phyloP scores from a whole-genome alignment of 2,329 filamentous ascomycete species.

The Polychaeton citri region DNA sequence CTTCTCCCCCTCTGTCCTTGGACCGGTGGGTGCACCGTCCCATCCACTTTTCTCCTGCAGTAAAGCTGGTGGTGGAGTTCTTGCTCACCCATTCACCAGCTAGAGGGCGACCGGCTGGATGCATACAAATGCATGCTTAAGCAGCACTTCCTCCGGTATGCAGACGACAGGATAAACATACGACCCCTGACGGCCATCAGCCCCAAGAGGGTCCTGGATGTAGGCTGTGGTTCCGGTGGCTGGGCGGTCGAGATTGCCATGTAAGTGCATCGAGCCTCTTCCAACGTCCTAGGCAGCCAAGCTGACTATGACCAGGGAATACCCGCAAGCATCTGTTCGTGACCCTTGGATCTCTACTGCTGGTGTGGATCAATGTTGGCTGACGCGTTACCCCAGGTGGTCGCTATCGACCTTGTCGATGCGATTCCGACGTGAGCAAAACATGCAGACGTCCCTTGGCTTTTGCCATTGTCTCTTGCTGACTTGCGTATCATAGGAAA shows the following conservation, averaged over 20 bases:
- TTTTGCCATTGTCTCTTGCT: not conserved
- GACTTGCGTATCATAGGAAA: constrained; percentile 1
- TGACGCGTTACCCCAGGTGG: constrained; percentile 8
- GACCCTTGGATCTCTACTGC: not conserved
- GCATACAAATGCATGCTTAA: constrained; percentile 9
- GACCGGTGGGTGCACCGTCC: too few relatives aligned
- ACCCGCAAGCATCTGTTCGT: constrained; percentile 39
- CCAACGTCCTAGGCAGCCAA: too few relatives aligned
- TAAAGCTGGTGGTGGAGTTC: too few relatives aligned
- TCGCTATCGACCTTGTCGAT: constrained; percentile 13
- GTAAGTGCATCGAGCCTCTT: constrained; percentile 45
- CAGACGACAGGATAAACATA: constrained; percentile 10
- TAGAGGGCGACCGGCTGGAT: not conserved
- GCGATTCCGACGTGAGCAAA: not conserved
- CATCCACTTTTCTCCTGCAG: too few relatives aligned
- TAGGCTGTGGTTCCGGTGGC: constrained; percentile 81
- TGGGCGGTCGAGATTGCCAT: constrained; percentile 82
- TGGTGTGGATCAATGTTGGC: not conserved
- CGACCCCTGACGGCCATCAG: constrained; percentile 31
- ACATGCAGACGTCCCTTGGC: constrained; percentile 1
- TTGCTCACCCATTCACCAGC: too few relatives aligned
- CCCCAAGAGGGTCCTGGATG: constrained; percentile 41
- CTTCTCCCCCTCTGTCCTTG: too few relatives aligned
- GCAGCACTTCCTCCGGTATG: not conserved
- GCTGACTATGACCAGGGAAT: constrained; percentile 23